These are phyloP conservation scores for Candida albicans DNA, from an alignment of 1,139 yeast genomes.

Conservation along the genomic window DNA sequence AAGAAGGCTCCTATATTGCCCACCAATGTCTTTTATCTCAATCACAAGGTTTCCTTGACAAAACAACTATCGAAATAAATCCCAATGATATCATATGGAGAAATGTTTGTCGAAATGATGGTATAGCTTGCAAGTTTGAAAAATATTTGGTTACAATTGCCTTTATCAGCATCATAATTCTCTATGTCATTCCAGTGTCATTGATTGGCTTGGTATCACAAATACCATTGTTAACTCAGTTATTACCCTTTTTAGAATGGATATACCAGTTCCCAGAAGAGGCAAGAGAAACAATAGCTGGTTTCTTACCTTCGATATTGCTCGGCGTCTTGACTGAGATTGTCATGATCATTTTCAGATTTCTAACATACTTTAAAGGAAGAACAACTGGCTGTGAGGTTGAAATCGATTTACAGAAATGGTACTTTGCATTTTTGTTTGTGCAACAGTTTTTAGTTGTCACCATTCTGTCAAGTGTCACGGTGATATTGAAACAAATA, in stretches of 20 bases:
- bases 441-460: constrained; percentile 83
- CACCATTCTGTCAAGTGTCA: constrained; percentile 78
- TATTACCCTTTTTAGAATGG: constrained; percentile 56
- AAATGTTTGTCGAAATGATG: constrained; percentile 43
- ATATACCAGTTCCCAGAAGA: constrained; percentile 53
- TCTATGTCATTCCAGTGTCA: constrained; percentile 74
- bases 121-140: constrained; percentile 32
- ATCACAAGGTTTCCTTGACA: constrained; percentile 41
- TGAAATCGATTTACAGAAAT: constrained; percentile 60
- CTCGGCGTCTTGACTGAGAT: constrained; percentile 57
- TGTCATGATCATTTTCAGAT: constrained; percentile 52
- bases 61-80: constrained; percentile 48
- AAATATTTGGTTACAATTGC: constrained; percentile 42
- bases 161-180: constrained; percentile 47
- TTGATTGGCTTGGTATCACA: constrained; percentile 67
- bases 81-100: constrained; percentile 64
- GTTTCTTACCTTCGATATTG: constrained; percentile 60
- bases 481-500: constrained; percentile 63
- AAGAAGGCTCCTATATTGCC: constrained; percentile 51
- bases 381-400: constrained; percentile 54
- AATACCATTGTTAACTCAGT: constrained; percentile 54
- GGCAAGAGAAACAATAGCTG: constrained; percentile 52
- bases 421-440: constrained; percentile 71
- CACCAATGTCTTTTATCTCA: constrained; percentile 53
- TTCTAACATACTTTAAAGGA: constrained; percentile 51